Conservation (phyloP, 768 basidiomycete genomes). For the Asterophora parasitica region DNA sequence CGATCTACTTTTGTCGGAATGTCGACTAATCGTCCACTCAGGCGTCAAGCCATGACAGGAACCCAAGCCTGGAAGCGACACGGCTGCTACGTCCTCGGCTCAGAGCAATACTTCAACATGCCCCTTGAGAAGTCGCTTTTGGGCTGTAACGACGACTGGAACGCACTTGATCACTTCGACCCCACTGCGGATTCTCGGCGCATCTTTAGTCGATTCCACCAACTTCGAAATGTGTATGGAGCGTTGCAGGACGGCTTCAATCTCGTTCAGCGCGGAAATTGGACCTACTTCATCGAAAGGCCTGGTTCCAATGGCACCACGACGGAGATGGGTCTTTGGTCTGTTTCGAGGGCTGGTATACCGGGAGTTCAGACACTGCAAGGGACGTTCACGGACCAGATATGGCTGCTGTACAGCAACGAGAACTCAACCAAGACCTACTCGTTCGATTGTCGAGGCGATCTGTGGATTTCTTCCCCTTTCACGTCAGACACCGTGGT, state of each 20-base stretch:
- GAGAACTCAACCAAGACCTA: slow-evolving; percentile 72
- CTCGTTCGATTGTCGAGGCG: slow-evolving; percentile 50
- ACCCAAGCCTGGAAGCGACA: slow-evolving; percentile 89
- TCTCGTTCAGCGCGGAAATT: slow-evolving; percentile 80
- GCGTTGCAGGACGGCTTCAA: slow-evolving; percentile 84
- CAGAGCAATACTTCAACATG: slow-evolving; percentile 92
- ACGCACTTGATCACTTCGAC: slow-evolving; percentile 92
- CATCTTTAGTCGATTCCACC: slow-evolving; percentile 66
- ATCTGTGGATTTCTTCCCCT: slow-evolving; percentile 77
- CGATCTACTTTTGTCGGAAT: neutral
- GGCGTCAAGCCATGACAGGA: slow-evolving; percentile 88
- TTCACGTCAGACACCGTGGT: slow-evolving; percentile 57
- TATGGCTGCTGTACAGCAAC: slow-evolving; percentile 87
- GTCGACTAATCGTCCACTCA: slow-evolving; percentile 22
- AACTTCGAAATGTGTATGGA: slow-evolving; percentile 62
- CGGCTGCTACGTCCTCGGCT: slow-evolving; percentile 88
- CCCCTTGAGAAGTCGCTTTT: slow-evolving; percentile 72
- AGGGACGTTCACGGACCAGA: slow-evolving; percentile 57
- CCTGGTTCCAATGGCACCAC: slow-evolving; percentile 80
- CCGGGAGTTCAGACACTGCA: slow-evolving; percentile 52
- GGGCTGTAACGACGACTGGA: slow-evolving; percentile 89
- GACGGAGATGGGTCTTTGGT: slow-evolving; percentile 89
- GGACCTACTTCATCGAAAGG: slow-evolving; percentile 72
- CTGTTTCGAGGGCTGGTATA: slow-evolving; percentile 66
- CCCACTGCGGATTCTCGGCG: slow-evolving; percentile 78